Evolutionary conservation across 257 asterid genomes (phyloP).

Genomic region (Henckelia pumila): DNA sequence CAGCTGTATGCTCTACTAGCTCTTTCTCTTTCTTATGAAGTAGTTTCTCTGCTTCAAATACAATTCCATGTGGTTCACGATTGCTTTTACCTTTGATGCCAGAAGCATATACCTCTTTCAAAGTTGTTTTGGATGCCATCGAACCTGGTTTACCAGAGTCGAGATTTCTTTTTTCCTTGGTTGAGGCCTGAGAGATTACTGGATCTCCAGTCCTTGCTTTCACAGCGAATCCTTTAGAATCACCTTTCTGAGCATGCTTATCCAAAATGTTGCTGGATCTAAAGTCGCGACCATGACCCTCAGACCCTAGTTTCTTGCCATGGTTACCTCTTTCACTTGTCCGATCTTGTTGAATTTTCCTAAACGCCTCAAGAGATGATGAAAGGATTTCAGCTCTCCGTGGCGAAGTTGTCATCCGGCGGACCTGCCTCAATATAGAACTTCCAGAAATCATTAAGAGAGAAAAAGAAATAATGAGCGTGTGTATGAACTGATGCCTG

Average conservation of each 20-base stretch:
- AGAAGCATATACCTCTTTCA: constrained; percentile 44
- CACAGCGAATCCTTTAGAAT: constrained; percentile 36
- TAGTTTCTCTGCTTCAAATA: constrained; percentile 46
- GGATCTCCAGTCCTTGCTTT: constrained; percentile 37
- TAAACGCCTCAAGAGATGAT: constrained; percentile 96
- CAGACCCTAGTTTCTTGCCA: constrained; percentile 40
- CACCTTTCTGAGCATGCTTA: constrained; percentile 32
- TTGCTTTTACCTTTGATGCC: constrained; percentile 43
- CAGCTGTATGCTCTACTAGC: constrained; percentile 36
- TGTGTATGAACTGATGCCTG: constrained; percentile 13
- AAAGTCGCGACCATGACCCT: constrained; percentile 35
- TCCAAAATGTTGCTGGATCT: constrained; percentile 39
- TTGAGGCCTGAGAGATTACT: constrained; percentile 40
- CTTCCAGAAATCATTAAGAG: constrained; percentile 15
- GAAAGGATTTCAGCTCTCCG: constrained; percentile 94
- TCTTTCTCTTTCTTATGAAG: constrained; percentile 50
- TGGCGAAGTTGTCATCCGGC: constrained; percentile 99
- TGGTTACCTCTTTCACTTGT: constrained; percentile 42
- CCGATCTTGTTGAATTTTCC: constrained; percentile 86
- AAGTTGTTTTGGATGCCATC: constrained; percentile 43
- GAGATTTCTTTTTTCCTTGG: constrained; percentile 52
- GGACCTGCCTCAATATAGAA: constrained; percentile 59
- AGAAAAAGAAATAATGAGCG: constrained; percentile 8
- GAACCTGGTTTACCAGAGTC: constrained; percentile 45
- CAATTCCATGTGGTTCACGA: constrained; percentile 38